Evolutionary conservation across 2,329 filamentous ascomycete genomes (phyloP), one percentile per base, ranked within the genome.

Genomic region (Cytospora schulzeri): DNA sequence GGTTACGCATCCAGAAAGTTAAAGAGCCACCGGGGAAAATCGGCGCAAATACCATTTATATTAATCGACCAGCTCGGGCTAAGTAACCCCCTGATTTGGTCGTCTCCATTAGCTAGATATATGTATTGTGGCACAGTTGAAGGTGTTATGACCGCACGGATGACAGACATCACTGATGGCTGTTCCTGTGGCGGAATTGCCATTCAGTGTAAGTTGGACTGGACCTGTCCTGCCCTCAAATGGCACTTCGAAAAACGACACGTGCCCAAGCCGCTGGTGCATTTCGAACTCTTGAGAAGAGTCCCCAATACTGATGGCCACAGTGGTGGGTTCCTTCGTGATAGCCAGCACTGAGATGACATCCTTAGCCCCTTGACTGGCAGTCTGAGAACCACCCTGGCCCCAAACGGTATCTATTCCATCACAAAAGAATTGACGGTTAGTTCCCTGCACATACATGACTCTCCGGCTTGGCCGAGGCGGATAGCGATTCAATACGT

Each of bases 271-370:
- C 6, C 71, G 71, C 17, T 70, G 73, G 12, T 70, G 71, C 7
- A 73, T 68, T 19, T 65, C 69, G 60, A 76, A 74, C 14, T 71
- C 70, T 64, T 73, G 72, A n/a, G 69, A 70, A 1, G 62, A 50
- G 24, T 72, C 73, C 3, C 79, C 79, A 45, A 81, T 78, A 9
- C 70, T 68, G 57, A 81, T 71, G 0, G 69, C 74, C 57, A 80
- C 75, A 3, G 71, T 70, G 6, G 73, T 72, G 4, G 74, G 51
- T 15, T 71, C 68, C 56, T 72, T 74, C 15, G 74, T 73, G n/a
- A 77, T 65, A 11, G 73, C 72, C 59, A 82, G 76, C 51, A 81
- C 71, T 29, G 80, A 83, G 22, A 84, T 71, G 19, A 77, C 75
- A 50, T 83, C 80, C 62, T 77, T 70, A 2, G 77, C 75, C 17